A percentile compares a stretch with the other conserved stretches of the same genome.
phyloP scores from a whole-genome alignment of 2,329 filamentous ascomycete species.

The Herpomyces periplanetae region DNA sequence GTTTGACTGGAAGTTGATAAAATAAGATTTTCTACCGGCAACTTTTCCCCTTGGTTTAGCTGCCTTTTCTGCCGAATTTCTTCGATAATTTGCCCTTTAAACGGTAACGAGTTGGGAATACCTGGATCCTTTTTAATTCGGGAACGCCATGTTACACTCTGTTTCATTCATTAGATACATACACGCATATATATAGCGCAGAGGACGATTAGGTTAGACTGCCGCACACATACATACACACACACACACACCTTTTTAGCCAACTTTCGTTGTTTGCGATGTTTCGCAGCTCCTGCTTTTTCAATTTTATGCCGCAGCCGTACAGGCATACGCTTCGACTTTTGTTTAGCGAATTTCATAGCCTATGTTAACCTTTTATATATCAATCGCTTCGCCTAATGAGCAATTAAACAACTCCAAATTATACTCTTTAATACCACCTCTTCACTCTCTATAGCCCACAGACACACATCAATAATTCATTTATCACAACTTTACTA shows the following conservation, averaged over 20 bases:
- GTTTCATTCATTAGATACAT: conserved; percentile 1
- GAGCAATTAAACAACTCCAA: too few relatives aligned
- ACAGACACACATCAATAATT: too few relatives aligned
- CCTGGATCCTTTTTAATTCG: conserved; percentile 90
- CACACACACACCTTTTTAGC: conserved; percentile 25
- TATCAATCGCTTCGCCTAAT: too few relatives aligned
- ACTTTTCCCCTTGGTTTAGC: conserved; percentile 37
- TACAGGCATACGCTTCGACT: conserved; percentile 62
- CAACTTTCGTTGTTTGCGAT: conserved; percentile 50
- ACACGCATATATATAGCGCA: background rate
- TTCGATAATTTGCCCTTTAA: conserved; percentile 73
- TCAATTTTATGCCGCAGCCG: conserved; percentile 82
- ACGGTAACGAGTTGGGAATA: conserved; percentile 85
- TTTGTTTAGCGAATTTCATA: conserved; percentile 40
- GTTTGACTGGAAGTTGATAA: too few relatives aligned
- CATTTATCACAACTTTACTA: too few relatives aligned
- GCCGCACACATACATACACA: background rate
- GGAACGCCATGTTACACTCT: conserved; percentile 81
- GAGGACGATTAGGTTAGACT: conserved; percentile 4
- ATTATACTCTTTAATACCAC: too few relatives aligned
- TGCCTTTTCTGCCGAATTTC: conserved; percentile 68
- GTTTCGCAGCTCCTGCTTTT: conserved; percentile 60
- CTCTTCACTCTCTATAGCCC: too few relatives aligned
- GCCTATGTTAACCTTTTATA: too few relatives aligned
- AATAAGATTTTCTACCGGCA: too few relatives aligned